Evolutionary conservation across 2,329 filamentous ascomycete species (phyloP).

Genomic region (Scopulariopsis brevicaulis): DNA sequence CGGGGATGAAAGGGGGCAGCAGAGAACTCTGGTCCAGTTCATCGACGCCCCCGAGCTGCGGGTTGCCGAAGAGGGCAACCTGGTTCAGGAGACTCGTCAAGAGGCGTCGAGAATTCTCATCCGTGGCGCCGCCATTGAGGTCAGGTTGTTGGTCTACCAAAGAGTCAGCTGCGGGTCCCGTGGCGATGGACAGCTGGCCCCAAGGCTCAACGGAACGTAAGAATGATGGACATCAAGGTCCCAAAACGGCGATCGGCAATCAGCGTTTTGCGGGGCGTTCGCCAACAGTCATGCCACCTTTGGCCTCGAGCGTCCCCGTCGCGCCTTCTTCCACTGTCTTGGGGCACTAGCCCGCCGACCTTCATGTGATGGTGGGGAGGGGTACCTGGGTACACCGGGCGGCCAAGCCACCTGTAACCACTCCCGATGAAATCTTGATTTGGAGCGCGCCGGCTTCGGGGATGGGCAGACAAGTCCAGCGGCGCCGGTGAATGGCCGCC

Average conservation of each 20-base stretch:
- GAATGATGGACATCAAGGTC: not conserved
- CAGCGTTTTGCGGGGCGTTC: too few relatives aligned
- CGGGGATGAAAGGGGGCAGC: conserved; percentile 62
- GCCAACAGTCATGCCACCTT: not conserved
- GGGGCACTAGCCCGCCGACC: not conserved
- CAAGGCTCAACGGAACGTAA: not conserved
- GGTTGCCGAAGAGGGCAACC: conserved; percentile 4
- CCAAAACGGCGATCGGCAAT: not conserved
- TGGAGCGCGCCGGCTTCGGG: not conserved
- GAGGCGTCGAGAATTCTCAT: conserved; percentile 1
- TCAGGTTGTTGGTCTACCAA: conserved; percentile 1
- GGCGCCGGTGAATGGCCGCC: conserved; percentile 2
- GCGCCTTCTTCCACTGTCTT: not conserved
- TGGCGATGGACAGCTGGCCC: not conserved
- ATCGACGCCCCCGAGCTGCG: conserved; percentile 33
- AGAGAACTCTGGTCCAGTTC: conserved; percentile 30
- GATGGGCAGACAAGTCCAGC: not conserved
- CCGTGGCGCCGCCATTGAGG: not conserved
- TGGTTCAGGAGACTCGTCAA: conserved; percentile 4
- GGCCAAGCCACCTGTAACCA: not conserved
- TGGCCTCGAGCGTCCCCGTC: not conserved
- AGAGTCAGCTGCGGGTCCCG: not conserved
- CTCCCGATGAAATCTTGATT: not conserved
- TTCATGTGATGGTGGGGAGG: conserved; percentile 3
- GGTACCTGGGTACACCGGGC: not conserved